Conservation (phyloP, 352 stramenopile genomes). For the Blastocystis sp. region DNA sequence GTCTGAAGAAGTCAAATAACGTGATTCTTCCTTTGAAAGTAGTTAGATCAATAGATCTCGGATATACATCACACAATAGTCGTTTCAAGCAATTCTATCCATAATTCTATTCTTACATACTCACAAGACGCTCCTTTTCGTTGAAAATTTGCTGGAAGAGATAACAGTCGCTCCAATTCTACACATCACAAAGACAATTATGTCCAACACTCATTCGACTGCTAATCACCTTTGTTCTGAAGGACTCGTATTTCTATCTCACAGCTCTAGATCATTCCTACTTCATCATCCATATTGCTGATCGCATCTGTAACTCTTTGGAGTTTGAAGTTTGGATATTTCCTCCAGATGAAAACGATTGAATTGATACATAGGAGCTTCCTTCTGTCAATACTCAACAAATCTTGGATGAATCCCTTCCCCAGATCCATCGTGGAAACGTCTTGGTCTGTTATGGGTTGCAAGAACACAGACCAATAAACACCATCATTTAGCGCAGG, state of each 20-base stretch:
- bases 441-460: not conserved
- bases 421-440: not conserved
- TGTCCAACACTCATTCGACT: not conserved
- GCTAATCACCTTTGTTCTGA: not conserved
- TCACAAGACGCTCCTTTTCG: not conserved
- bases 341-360: not conserved
- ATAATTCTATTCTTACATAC: not conserved
- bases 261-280: not conserved
- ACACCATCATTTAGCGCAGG: not conserved
- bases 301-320: not conserved
- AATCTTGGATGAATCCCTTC: not conserved
- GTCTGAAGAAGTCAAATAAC: constrained; percentile 1
- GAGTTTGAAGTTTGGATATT: not conserved
- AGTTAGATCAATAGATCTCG: not conserved
- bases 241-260: constrained; percentile 13
- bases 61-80: constrained; percentile 16
- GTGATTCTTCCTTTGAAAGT: not conserved
- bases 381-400: not conserved
- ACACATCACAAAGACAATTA: not conserved
- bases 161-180: constrained; percentile 31
- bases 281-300: not conserved
- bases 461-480: not conserved
- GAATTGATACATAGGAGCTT: not conserved
- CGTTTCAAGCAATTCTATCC: not conserved
- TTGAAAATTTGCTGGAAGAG: not conserved